Percentiles rank a stretch among this genome's conserved stretches.
Evolutionary conservation across 2,329 filamentous ascomycete genomes (phyloP).

Genomic region (Septoria linicola): DNA sequence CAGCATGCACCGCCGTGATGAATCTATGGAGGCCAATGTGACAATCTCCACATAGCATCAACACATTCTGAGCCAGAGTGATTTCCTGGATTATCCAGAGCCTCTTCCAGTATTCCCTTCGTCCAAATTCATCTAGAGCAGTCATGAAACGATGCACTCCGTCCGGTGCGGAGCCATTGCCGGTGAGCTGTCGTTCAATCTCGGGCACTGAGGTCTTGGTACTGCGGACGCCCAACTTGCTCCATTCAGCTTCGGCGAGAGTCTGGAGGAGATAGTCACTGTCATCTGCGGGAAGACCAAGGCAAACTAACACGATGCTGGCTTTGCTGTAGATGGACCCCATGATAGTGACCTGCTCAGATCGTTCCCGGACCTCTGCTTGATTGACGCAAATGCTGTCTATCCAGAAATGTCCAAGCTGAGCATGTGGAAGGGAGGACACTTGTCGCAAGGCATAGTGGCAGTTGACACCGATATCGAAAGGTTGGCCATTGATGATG

Average conservation of each 20-base stretch:
- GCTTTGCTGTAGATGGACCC: slow-evolving; percentile 13
- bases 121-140: not conserved
- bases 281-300: slow-evolving; percentile 5
- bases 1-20: not conserved
- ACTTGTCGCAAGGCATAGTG: not conserved
- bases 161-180: not conserved
- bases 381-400: slow-evolving; percentile 20
- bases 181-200: not conserved
- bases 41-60: not conserved
- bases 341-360: slow-evolving; percentile 14
- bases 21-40: not conserved
- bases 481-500: not conserved
- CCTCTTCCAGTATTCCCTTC: slow-evolving; percentile 1
- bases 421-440: not conserved
- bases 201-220: not conserved
- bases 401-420: slow-evolving; percentile 11
- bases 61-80: not conserved
- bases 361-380: slow-evolving; percentile 6
- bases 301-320: slow-evolving; percentile 9
- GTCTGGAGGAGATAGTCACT: slow-evolving; percentile 2
- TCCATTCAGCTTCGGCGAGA: not conserved
- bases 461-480: not conserved
- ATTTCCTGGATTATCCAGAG: slow-evolving; percentile 7
- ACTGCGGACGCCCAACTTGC: not conserved
- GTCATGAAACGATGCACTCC: not conserved